Base-by-base conservation (phyloP, 208 protist species). In the Zelonia costaricensis region DNA sequence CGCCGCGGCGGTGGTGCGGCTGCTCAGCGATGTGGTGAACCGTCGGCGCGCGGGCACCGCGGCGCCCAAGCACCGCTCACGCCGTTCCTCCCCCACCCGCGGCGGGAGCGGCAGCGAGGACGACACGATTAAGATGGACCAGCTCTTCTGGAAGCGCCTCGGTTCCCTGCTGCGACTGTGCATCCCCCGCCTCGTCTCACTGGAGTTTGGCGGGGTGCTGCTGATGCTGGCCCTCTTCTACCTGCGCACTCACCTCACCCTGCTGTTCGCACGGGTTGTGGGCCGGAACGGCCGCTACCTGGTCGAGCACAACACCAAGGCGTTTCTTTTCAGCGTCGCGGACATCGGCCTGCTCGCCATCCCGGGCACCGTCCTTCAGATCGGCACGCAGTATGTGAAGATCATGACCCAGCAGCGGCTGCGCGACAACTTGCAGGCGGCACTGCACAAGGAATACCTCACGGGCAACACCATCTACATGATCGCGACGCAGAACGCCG, bases 381-480 rank as follows among this genome's bases (percentile, higher is more conserved):
- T 89, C 47, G 82, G 83, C 4, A 72, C 90, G 33, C 60, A 76
- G 36, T 93, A 93, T 60, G 78, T 78, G 35, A 89, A 80, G 38
- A 74, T 80, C 13, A 83, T 86, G 61, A 53, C 93, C 28, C 78
- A 90, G 61, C 71, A 78, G 46, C 69, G 76, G 23, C 82, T 93
- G 51, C 67, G 79, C 18, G 81, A 84, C 23, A 82, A 86, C 53
- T 44, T 96, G 12, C 82, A 94, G 54, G 54, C 47, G 13, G 54
- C 61, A 8, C 70, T 96, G 25, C 78, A 91, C 42, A 58, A 68
- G 44, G 74, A 94, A 51, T 95, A 93, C 62, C 74, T 94, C 38
- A 33, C 48, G 15, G 80, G 78, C 25, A 67, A 79, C 39, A 83
- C 74, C 39, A 47, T 91, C 6, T 91, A 88, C 61, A 48, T 71